Conservation (phyloP, 345 rosid species). For the Melaleuca alternifolia region DNA sequence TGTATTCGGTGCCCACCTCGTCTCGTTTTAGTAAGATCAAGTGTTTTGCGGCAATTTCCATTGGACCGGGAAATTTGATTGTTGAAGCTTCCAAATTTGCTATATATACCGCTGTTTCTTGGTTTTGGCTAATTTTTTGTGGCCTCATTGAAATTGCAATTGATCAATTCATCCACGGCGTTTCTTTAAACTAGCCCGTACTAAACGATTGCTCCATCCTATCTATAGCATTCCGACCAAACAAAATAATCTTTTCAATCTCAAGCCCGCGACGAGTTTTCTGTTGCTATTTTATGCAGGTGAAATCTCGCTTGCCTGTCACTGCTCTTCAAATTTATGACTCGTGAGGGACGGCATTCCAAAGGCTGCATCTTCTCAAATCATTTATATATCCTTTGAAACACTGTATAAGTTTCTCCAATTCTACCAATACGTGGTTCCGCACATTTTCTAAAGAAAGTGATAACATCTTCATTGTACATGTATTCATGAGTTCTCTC, state of each 20-base stretch:
- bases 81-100: not conserved
- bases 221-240: not conserved
- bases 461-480: rapidly evolving
- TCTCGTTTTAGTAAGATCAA: not conserved
- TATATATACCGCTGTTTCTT: no score
- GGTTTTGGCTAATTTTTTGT: no score
- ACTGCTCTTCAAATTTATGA: not conserved
- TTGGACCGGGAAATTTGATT: not conserved
- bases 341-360: not conserved
- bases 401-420: not conserved
- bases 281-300: not conserved
- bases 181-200: no score
- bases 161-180: no score
- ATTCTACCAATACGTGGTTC: not conserved
- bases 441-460: not conserved
- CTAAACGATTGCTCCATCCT: not conserved
- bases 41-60: not conserved
- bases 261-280: not conserved
- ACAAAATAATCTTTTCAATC: not conserved
- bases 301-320: not conserved
- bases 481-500: not conserved
- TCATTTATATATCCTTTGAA: not conserved
- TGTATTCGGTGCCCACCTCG: not conserved
- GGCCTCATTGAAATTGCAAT: no score
- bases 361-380: not conserved